Percentiles rank a stretch among this genome's conserved stretches.
These are phyloP conservation scores for Candolleomyces eurysporus DNA, from an alignment of 768 basidiomycete species.

Conservation along the genomic window DNA sequence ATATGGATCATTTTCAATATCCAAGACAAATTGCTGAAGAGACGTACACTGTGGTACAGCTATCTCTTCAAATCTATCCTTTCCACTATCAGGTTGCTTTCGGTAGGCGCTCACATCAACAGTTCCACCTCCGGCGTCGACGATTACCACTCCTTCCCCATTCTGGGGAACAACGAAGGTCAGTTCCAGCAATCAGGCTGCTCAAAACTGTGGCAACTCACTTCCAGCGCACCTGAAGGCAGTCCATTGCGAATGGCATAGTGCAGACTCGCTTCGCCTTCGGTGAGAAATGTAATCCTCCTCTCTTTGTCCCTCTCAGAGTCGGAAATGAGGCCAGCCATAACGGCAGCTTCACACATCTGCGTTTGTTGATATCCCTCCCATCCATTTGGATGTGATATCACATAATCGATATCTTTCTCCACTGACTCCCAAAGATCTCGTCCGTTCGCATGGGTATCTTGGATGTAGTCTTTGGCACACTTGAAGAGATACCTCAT, in stretches of 20 bases:
- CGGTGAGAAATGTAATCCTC: slow-evolving; percentile 46
- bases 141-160: slow-evolving; percentile 45
- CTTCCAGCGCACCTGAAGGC: slow-evolving; percentile 3
- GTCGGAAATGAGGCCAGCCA: slow-evolving; percentile 42
- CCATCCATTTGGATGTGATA: slow-evolving; percentile 16
- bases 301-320: slow-evolving; percentile 23
- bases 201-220: background rate
- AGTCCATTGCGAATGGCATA: slow-evolving; percentile 29
- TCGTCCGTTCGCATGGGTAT: slow-evolving; percentile 7
- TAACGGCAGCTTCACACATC: slow-evolving; percentile 31
- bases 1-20: background rate
- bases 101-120: slow-evolving; percentile 56
- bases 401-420: slow-evolving; percentile 24
- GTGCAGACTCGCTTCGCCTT: slow-evolving; percentile 54
- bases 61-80: slow-evolving; percentile 35
- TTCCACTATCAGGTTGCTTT: slow-evolving; percentile 20
- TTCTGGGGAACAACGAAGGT: slow-evolving; percentile 22
- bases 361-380: no score
- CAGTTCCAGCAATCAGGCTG: background rate
- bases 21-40: background rate
- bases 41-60: slow-evolving; percentile 35
- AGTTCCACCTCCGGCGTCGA: slow-evolving; percentile 63
- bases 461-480: slow-evolving; percentile 7
- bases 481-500: slow-evolving; percentile 11
- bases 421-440: slow-evolving; percentile 6